phyloP scores from a whole-genome alignment of 2,329 filamentous ascomycete species.

The Fusarium setosum region DNA sequence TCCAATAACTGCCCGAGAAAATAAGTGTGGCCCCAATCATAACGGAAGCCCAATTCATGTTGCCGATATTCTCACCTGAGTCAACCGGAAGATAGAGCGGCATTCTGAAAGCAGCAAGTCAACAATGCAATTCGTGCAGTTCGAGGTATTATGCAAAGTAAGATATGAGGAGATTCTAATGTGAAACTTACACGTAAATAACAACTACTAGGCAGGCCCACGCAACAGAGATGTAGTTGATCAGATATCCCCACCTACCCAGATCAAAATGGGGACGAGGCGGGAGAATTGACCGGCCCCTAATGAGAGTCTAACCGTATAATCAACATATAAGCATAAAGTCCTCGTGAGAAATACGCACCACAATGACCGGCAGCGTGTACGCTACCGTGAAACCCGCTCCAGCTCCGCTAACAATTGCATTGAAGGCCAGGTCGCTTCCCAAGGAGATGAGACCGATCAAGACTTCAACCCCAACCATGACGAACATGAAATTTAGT shows the following conservation, averaged over 20 bases:
- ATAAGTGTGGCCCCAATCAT: slow-evolving; percentile 10
- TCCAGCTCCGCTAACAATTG: slow-evolving; percentile 12
- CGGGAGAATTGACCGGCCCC: slow-evolving; percentile 6
- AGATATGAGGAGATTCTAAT: neutral
- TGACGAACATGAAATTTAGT: slow-evolving; percentile 10
- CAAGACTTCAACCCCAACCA: neutral
- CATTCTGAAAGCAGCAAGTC: neutral
- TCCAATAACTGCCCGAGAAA: slow-evolving; percentile 9
- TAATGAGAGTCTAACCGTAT: neutral
- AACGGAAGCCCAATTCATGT: slow-evolving; percentile 22
- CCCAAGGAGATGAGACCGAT: slow-evolving; percentile 17
- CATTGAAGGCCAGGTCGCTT: slow-evolving; percentile 14
- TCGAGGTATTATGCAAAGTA: neutral
- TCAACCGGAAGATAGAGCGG: slow-evolving; percentile 16
- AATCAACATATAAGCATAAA: neutral
- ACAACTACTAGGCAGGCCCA: slow-evolving; percentile 10
- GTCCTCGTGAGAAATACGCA: rapidly evolving
- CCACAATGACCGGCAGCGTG: slow-evolving; percentile 5
- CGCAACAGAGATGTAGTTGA: slow-evolving; percentile 6
- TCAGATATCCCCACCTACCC: slow-evolving; percentile 10
- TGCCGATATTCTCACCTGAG: slow-evolving; percentile 1
- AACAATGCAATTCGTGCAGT: neutral
- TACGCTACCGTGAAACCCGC: slow-evolving; percentile 11
- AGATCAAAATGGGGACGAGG: slow-evolving; percentile 14
- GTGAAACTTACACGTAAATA: slow-evolving; percentile 3